Percentiles rank a stretch among this genome's conserved stretches.
Evolutionary conservation across 108 stramenopile genomes (phyloP).

Genomic region (Nitzschia sp.): DNA sequence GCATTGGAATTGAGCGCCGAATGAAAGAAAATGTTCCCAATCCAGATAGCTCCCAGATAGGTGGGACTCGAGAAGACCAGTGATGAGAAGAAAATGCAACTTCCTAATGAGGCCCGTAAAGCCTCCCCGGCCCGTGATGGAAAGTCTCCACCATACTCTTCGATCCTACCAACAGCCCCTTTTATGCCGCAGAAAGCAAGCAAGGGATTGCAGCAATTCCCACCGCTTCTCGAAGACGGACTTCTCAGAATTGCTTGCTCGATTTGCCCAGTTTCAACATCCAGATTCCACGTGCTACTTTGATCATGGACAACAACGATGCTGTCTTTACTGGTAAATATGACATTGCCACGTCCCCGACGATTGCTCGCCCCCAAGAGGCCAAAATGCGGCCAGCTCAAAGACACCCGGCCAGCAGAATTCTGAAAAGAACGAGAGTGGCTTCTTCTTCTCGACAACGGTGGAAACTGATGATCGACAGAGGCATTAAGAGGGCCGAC

Average conservation of each 20-base stretch:
- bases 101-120: constrained; percentile 17
- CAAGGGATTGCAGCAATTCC: background rate
- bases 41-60: constrained; percentile 15
- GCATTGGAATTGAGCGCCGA: constrained; percentile 23
- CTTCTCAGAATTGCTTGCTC: background rate
- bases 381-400: background rate
- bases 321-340: too few relatives aligned
- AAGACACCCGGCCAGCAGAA: too few relatives aligned
- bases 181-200: background rate
- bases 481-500: too few relatives aligned
- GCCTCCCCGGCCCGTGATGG: constrained; percentile 2
- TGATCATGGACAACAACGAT: background rate
- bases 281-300: background rate
- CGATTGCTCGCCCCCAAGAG: background rate
- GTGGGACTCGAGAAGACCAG: constrained; percentile 21
- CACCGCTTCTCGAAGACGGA: background rate
- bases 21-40: constrained; percentile 45
- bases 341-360: too few relatives aligned
- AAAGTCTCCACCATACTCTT: constrained; percentile 14
- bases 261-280: constrained; percentile 11
- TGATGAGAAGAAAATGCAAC: constrained; percentile 20
- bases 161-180: background rate
- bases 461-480: too few relatives aligned
- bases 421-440: too few relatives aligned
- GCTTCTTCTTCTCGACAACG: too few relatives aligned